These are phyloP conservation scores for Choiromyces venosus DNA, from an alignment of 495 filamentous ascomycete genomes.

Conservation along the genomic window DNA sequence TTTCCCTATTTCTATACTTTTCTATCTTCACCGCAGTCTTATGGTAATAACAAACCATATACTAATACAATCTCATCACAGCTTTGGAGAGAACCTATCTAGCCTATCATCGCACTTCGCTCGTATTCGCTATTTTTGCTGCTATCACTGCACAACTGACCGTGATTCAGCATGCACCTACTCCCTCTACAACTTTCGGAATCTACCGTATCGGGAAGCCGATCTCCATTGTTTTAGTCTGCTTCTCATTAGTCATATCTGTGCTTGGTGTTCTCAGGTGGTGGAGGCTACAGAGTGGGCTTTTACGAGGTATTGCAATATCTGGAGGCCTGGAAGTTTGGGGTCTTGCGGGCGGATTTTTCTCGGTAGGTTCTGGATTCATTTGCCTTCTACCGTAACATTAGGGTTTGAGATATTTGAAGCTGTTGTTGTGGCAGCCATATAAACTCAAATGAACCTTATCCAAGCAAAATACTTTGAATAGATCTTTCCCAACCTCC, in stretches of 20 bases:
- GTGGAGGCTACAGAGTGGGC: slow-evolving; percentile 65
- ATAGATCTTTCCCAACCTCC: not conserved
- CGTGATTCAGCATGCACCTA: slow-evolving; percentile 54
- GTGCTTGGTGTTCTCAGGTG: slow-evolving; percentile 59
- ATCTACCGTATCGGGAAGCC: slow-evolving; percentile 63
- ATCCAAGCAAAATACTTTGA: not conserved
- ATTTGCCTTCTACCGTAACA: too few species aligned
- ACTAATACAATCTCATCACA: slow-evolving; percentile 42
- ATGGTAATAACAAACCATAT: slow-evolving; percentile 10
- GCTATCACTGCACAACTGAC: slow-evolving; percentile 65
- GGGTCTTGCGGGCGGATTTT: slow-evolving; percentile 49
- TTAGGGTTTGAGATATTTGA: not conserved
- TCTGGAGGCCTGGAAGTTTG: slow-evolving; percentile 66
- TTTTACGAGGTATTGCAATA: slow-evolving; percentile 59
- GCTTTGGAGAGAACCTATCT: slow-evolving; percentile 77
- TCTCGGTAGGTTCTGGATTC: slow-evolving; percentile 48
- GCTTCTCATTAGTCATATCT: slow-evolving; percentile 53
- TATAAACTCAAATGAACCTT: not conserved
- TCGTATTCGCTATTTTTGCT: slow-evolving; percentile 62
- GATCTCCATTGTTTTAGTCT: slow-evolving; percentile 55
- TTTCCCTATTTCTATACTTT: slow-evolving; percentile 7
- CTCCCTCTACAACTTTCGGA: slow-evolving; percentile 48
- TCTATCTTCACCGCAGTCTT: slow-evolving; percentile 6
- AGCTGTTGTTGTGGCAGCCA: not conserved
- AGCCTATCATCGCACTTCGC: slow-evolving; percentile 67